Evolutionary conservation across 176 grass and related monocot genomes (phyloP).

Genomic region (Rhynchospora pubera): DNA sequence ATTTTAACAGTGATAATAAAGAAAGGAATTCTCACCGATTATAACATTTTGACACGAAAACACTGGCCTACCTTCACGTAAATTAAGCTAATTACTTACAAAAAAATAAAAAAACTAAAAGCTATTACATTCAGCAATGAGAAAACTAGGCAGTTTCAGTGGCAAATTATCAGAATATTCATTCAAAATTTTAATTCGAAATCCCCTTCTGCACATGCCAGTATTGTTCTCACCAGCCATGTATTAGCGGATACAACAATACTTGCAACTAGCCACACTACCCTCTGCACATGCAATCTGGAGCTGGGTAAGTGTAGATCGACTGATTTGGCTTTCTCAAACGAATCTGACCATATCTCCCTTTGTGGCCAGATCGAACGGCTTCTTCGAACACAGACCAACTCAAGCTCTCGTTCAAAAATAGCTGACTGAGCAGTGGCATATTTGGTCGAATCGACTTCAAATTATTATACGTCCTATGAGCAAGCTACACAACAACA

Average conservation of each 20-base stretch:
- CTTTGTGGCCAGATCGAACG: conserved; percentile 66
- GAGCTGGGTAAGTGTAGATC: conserved; percentile 82
- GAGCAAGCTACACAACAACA: conserved; percentile 42
- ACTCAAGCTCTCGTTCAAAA: conserved; percentile 75
- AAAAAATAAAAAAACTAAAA: not conserved
- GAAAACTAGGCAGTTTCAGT: not conserved
- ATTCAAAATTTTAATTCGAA: not conserved
- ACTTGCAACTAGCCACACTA: conserved; percentile 1
- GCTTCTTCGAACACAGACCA: conserved; percentile 65
- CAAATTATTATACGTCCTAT: conserved; percentile 70
- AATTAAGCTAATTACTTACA: not conserved
- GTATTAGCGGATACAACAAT: not conserved
- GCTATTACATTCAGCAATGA: not conserved
- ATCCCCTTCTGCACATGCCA: not conserved
- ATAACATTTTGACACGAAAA: not conserved
- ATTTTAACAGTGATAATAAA: not conserved
- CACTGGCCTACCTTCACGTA: not conserved
- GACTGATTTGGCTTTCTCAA: conserved; percentile 85
- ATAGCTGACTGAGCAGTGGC: conserved; percentile 71
- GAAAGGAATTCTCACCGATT: not conserved
- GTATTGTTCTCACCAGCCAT: not conserved
- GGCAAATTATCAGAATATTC: not conserved
- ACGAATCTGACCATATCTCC: conserved; percentile 63
- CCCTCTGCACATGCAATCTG: conserved; percentile 88
- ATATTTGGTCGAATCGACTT: conserved; percentile 89